Evolutionary conservation across 257 asterid genomes (phyloP).

Genomic region (Solanum stenotomum): DNA sequence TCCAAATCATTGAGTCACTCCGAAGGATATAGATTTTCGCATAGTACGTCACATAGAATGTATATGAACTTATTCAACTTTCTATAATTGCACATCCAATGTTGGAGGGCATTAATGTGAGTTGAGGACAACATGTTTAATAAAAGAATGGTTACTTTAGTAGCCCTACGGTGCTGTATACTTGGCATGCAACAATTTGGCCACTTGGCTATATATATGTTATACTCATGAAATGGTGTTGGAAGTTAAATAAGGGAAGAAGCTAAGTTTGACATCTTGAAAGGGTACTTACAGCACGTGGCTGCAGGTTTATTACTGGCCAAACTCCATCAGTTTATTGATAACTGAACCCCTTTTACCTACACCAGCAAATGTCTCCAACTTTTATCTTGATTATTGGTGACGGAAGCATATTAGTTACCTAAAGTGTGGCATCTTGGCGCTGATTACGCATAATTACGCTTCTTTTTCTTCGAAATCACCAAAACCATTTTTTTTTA

Average conservation of each 20-base stretch:
- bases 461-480: not conserved
- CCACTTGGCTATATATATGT: not conserved
- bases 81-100: too few relatives aligned
- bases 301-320: not conserved
- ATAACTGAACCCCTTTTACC: not conserved
- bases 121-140: too few relatives aligned
- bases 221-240: not conserved
- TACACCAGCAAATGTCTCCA: not conserved
- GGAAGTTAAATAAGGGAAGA: not conserved
- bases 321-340: not conserved
- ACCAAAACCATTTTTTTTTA: not conserved
- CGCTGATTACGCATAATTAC: not conserved
- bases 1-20: too few relatives aligned
- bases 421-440: not conserved
- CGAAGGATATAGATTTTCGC: too few relatives aligned
- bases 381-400: not conserved
- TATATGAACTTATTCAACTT: too few relatives aligned
- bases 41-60: too few relatives aligned
- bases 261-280: not conserved
- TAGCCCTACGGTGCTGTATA: not conserved
- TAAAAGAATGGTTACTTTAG: not conserved
- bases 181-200: not conserved
- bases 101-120: too few relatives aligned
- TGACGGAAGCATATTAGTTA: not conserved
- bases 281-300: not conserved